Evolutionary conservation across 257 asterid species (phyloP), one percentile per base, ranked within the genome.

Genomic region (Solanum ossicruentum): DNA sequence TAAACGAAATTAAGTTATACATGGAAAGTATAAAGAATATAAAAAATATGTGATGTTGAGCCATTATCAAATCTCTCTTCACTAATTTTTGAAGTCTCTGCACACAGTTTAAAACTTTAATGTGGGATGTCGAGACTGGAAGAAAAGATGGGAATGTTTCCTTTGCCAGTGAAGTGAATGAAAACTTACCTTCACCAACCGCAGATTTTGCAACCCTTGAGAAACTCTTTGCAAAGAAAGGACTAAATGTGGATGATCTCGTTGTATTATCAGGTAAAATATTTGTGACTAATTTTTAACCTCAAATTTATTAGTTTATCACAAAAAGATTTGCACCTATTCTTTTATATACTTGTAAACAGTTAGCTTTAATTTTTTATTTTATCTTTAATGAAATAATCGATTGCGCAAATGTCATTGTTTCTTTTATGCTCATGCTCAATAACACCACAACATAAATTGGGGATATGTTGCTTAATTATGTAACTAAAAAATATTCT

Each of bases 121-220:
- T 90, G 86, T 92, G 95, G 94, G 87, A 88, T 10, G 93, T 91
- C 78, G 72, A 67, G 2, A 88, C 89, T 0, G 93, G 93, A 3
- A 88, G 96, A 85, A 86, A 91, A 79, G 96, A 93, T 84, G 96
- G 96, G n/a, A 89, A 18, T 4, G 73, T 88, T 26, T 93, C 94
- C 16, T 70, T 32, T 5, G 84, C 69, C 0, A 58, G 85, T 1
- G 94, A 92, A 55, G 92, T 86, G 45, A 17, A 43, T 11, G 58
- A 87, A 28, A 81, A 85, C 26, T 82, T 92, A 26, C 94, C 96
- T 16, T 85, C 93, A 3, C 91, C 93, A 7, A 83, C 65, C 52
- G 83, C 86, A 85, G 47, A 91, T 54, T 87, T 93, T 87, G n/a
- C 90, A 49, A 63, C 84, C 18, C 93, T 91, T 45, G 58, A 65